Evolutionary conservation across 2,329 filamentous ascomycete genomes (phyloP).

Genomic region (Beauveria sp.): DNA sequence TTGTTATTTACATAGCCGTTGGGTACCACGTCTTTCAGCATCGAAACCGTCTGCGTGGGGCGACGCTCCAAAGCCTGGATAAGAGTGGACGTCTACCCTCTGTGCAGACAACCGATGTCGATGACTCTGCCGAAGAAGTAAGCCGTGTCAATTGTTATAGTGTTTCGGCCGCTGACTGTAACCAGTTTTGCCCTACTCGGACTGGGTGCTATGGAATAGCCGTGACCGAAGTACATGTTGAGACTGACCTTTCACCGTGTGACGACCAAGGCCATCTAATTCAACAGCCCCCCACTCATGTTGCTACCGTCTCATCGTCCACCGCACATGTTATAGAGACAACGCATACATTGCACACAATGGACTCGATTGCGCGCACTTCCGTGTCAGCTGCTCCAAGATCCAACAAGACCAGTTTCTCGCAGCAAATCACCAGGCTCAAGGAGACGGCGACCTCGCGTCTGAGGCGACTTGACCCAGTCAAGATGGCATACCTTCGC

Average conservation of each 20-base stretch:
- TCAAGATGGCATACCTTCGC: conserved; percentile 52
- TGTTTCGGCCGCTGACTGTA: neutral
- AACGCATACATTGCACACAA: neutral
- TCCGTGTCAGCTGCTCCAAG: neutral
- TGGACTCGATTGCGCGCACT: neutral
- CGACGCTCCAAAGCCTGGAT: conserved; percentile 24
- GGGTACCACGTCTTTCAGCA: conserved; percentile 53
- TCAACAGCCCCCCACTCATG: neutral
- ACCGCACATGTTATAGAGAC: neutral
- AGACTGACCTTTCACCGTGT: conserved; percentile 16
- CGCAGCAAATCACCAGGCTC: conserved; percentile 7
- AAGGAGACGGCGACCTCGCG: conserved; percentile 24
- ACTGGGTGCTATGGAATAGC: conserved; percentile 37
- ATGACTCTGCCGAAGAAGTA: conserved; percentile 29
- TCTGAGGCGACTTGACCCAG: conserved; percentile 37
- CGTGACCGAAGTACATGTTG: conserved; percentile 43
- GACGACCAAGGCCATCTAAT: conserved; percentile 6
- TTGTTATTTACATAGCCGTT: conserved; percentile 47
- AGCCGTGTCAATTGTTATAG: neutral
- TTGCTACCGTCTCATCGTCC: neutral
- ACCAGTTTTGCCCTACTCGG: conserved; percentile 3
- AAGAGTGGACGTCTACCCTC: conserved; percentile 17
- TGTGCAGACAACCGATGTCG: conserved; percentile 20
- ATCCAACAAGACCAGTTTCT: neutral
- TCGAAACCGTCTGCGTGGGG: conserved; percentile 45